Evolutionary conservation across 2,329 filamentous ascomycete genomes (phyloP).

Genomic region (Cercospora nicotianae): DNA sequence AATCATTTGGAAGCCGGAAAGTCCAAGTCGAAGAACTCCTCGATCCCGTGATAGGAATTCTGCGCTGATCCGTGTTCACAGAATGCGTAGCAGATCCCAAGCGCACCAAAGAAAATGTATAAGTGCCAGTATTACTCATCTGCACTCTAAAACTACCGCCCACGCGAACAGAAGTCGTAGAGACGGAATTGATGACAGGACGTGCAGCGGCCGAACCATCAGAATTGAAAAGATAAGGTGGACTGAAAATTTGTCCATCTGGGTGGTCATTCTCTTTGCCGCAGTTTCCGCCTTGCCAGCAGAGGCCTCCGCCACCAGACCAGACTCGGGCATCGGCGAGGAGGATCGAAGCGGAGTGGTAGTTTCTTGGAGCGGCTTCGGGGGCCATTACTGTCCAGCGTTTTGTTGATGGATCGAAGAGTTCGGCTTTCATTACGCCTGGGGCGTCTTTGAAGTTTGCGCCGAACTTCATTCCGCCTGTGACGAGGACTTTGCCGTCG

Average conservation of each 20-base stretch:
- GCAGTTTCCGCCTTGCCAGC: conserved; percentile 32
- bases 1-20: conserved; percentile 48
- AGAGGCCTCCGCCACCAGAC: conserved; percentile 55
- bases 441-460: conserved; percentile 25
- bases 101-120: conserved; percentile 44
- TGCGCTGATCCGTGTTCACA: conserved; percentile 59
- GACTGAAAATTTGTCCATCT: conserved; percentile 57
- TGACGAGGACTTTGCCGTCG: conserved; percentile 39
- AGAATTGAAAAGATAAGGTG: conserved; percentile 55
- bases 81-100: conserved; percentile 55
- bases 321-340: conserved; percentile 54
- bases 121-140: background rate
- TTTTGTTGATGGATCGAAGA: conserved; percentile 22
- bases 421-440: conserved; percentile 21
- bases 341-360: conserved; percentile 53
- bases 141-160: conserved; percentile 2
- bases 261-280: conserved; percentile 47
- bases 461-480: conserved; percentile 33
- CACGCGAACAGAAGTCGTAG: background rate
- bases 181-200: conserved; percentile 8
- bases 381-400: conserved; percentile 18
- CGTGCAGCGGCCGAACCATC: background rate
- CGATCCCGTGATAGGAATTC: conserved; percentile 46
- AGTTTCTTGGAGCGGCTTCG: conserved; percentile 46
- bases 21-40: conserved; percentile 40